Percentiles rank a stretch among this genome's conserved stretches.
phyloP scores from a whole-genome alignment of 495 filamentous ascomycete genomes.

The Penicillium taxi region DNA sequence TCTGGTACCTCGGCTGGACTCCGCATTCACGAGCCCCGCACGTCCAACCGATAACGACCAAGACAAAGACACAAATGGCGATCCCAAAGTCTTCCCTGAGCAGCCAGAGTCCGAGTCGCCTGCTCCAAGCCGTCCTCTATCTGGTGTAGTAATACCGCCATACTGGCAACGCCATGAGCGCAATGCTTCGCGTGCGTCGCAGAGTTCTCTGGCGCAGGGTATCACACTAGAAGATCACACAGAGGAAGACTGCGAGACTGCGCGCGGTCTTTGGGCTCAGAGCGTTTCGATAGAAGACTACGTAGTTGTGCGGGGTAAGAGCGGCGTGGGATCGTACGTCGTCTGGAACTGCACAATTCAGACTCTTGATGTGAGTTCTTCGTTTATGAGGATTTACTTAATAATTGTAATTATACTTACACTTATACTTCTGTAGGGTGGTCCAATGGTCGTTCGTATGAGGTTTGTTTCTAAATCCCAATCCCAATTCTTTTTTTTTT shows the following conservation, averaged over 20 bases:
- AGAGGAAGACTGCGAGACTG: constrained; percentile 51
- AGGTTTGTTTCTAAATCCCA: too few species aligned
- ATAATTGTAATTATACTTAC: constrained; percentile 17
- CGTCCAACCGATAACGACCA: background rate
- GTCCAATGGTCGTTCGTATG: constrained; percentile 53
- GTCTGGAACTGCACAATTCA: constrained; percentile 67
- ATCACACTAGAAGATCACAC: constrained; percentile 69
- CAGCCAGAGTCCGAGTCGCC: constrained; percentile 2
- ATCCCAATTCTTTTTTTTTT: too few species aligned
- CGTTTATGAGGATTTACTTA: constrained; percentile 5
- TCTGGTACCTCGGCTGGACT: constrained; percentile 20
- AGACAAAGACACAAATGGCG: constrained; percentile 4
- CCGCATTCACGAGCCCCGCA: too few species aligned
- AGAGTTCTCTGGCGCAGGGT: constrained; percentile 34
- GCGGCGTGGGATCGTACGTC: constrained; percentile 61
- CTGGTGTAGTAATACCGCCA: constrained; percentile 39
- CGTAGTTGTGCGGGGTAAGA: constrained; percentile 53
- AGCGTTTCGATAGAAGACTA: constrained; percentile 60
- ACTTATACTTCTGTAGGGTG: constrained; percentile 47
- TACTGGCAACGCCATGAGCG: constrained; percentile 45
- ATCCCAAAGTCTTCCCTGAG: constrained; percentile 4
- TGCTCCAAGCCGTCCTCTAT: constrained; percentile 29
- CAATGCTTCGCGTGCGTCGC: constrained; percentile 35
- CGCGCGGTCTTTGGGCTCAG: constrained; percentile 58
- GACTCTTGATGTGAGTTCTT: constrained; percentile 55